Evolutionary conservation across 83 land plant genomes (phyloP), one percentile per base, ranked within the genome.

Genomic region (Picea abies): DNA sequence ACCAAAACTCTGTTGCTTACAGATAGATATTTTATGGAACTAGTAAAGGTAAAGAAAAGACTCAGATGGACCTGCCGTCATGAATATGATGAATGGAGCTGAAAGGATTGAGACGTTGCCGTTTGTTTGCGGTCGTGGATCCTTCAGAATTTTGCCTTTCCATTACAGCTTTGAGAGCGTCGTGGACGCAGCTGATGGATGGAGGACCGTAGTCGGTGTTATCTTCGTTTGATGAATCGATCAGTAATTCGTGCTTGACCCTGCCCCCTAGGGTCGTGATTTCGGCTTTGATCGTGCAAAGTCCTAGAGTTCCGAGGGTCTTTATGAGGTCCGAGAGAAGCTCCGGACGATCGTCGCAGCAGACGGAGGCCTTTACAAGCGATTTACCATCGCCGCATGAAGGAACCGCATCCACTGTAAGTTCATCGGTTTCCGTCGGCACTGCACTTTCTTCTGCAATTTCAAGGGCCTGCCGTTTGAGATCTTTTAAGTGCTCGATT

Each of bases 221-320:
- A 78, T 22, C 65, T 67, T 84, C 52, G 3, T 84, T 78, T 20
- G 69, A 49, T 94, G 88, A 87, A 63, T 90, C 91, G 20, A 94
- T 63, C 82, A 94, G 83, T 20, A 95, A 39, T 8, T 89, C 92
- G 67, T 89, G 90, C 87, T 86, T 93, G 32, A 93, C 91, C 3
- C 98, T 88, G 29, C 98, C 96, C 12, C 94, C 98, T 3, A 93
- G 91, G 4, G 98, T 95, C 15, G 98, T 90, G 15, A 95, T 93
- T 86, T 95, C 98, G 60, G 98, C 98, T 69, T 89, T 90, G 60
- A 93, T 82, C 0, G 98, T 88, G 49, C 84, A 83, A 5, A 95
- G 84, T 49, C 85, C 84, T 10, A 95, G 88, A 14, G 91, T 83
- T 79, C 88, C 86, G n/a, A 95, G 82, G 16, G 98, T 81, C 61